Base-by-base conservation (phyloP, 2,329 filamentous ascomycete genomes). In the Cladosporium sp. region DNA sequence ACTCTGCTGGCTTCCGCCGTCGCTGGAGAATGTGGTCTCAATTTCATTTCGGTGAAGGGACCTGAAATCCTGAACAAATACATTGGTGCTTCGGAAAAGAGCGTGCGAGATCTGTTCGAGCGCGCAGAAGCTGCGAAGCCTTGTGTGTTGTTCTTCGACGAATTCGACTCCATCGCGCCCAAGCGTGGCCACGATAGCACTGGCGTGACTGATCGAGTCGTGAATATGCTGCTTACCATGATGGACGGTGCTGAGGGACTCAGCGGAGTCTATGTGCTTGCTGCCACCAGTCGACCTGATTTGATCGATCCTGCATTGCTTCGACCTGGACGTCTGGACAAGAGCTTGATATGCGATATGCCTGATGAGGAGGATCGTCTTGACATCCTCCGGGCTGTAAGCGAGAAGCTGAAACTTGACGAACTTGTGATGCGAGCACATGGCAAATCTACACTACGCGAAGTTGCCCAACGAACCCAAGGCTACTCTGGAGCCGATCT, bases 41-140 rank as follows among this genome's bases (percentile, higher is more conserved):
- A 99, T 74, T 99, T 99, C 74, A 99, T 99, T 73, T 92, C 88
- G 39, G 94, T 99, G 68, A 99, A 99, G 76, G 94, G 94, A 0
- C 94, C 94, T 0, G 95, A 99, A 73, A 97, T 99, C 59, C 77
- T 99, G 56, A 99, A 99, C 80, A 99, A 99, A 75, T 99, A 99
- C 73, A 99, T 99, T 59, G 94, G 94, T 69, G 94, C 94, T 0
- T 96, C 90, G 25, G 94, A 99, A 69, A 99, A 99, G 79, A 91
- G 87, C 60, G 92, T 99, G 6, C 86, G 95, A 40, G 94, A 99
- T 71, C 80, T 99, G 1, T 99, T 99, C 68, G 93, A 96, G 70
- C 85, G 94, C 40, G 94, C 94, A 0, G 86, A 88, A 69, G 93
- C 94, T 3, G 94, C 94, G 4, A 86, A 88, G 59, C 95, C 95